Evolutionary conservation across 257 asterid genomes (phyloP).

Genomic region (Ajuga chamaepitys): DNA sequence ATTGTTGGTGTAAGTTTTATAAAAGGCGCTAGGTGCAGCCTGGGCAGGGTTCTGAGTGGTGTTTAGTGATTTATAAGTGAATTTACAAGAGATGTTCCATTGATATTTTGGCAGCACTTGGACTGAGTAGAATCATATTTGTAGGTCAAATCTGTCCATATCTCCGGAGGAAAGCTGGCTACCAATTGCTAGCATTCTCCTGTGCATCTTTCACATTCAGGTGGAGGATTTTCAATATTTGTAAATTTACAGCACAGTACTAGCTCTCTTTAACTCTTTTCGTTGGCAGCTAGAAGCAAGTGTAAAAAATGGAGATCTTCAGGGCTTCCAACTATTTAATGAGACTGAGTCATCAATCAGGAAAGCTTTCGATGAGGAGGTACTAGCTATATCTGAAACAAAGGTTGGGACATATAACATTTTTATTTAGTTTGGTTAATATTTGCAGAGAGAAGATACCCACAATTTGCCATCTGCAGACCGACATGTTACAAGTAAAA

Average conservation of each 20-base stretch:
- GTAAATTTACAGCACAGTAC: neutral
- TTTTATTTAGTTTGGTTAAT: slow-evolving; percentile 13
- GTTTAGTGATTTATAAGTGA: neutral
- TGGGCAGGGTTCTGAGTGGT: no score
- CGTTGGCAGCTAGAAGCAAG: slow-evolving; percentile 74
- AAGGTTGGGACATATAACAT: neutral
- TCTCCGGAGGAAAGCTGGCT: slow-evolving; percentile 98
- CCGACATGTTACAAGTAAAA: slow-evolving; percentile 23
- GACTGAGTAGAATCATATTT: slow-evolving; percentile 6
- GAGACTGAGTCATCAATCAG: slow-evolving; percentile 35
- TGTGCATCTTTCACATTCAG: slow-evolving; percentile 85
- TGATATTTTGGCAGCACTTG: neutral
- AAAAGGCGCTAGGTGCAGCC: no score
- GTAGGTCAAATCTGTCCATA: slow-evolving; percentile 72
- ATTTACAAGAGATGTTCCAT: neutral
- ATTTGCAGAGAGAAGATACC: slow-evolving; percentile 26
- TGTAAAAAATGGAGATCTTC: slow-evolving; percentile 62
- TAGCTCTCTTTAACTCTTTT: slow-evolving; percentile 5
- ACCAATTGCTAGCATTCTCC: slow-evolving; percentile 88
- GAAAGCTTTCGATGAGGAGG: slow-evolving; percentile 42
- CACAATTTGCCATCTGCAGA: slow-evolving; percentile 27
- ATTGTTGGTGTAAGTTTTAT: neutral
- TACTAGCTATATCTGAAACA: slow-evolving; percentile 16
- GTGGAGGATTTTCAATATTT: slow-evolving; percentile 26
- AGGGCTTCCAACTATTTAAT: slow-evolving; percentile 46